Evolutionary conservation across 1,284 basidiomycete species (phyloP).

Genomic region (Stygiomarasmius scandens): DNA sequence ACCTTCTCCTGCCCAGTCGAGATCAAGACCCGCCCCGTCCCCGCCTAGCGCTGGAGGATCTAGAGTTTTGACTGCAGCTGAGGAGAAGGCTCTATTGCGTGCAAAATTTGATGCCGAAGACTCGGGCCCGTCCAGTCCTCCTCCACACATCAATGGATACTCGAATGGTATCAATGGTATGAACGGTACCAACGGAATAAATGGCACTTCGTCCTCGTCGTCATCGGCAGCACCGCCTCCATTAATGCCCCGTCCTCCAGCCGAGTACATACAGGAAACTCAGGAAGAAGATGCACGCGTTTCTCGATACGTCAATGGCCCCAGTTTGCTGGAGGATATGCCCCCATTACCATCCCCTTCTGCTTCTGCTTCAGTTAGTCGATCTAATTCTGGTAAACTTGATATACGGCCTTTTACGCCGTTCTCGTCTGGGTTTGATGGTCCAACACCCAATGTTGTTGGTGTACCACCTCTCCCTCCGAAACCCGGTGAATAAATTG

Average conservation of each 20-base stretch:
- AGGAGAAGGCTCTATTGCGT: slow-evolving; percentile 73
- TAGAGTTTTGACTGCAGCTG: slow-evolving; percentile 63
- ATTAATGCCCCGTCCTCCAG: slow-evolving; percentile 71
- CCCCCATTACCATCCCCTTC: slow-evolving; percentile 19
- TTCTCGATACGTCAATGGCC: slow-evolving; percentile 22
- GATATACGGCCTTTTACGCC: slow-evolving; percentile 47
- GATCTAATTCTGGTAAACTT: slow-evolving; percentile 23
- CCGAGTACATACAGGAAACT: slow-evolving; percentile 77
- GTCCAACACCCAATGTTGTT: slow-evolving; percentile 18
- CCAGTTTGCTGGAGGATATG: slow-evolving; percentile 15
- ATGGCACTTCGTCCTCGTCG: slow-evolving; percentile 14
- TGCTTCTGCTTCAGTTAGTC: slow-evolving; percentile 15
- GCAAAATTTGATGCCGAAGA: slow-evolving; percentile 65
- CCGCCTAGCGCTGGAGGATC: slow-evolving; percentile 20
- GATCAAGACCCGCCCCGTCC: slow-evolving; percentile 16
- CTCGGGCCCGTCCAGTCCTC: slow-evolving; percentile 18
- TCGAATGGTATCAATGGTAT: slow-evolving; percentile 20
- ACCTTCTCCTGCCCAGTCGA: slow-evolving; percentile 10
- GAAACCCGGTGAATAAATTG: slow-evolving; percentile 29
- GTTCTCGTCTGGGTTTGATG: slow-evolving; percentile 39
- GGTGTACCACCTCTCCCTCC: slow-evolving; percentile 41
- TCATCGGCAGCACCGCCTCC: slow-evolving; percentile 53
- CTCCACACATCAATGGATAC: slow-evolving; percentile 23
- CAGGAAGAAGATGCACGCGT: slow-evolving; percentile 67
- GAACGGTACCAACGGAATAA: slow-evolving; percentile 21